Conservation (phyloP, 2,329 filamentous ascomycete genomes). For the Alternaria arborescens region DNA sequence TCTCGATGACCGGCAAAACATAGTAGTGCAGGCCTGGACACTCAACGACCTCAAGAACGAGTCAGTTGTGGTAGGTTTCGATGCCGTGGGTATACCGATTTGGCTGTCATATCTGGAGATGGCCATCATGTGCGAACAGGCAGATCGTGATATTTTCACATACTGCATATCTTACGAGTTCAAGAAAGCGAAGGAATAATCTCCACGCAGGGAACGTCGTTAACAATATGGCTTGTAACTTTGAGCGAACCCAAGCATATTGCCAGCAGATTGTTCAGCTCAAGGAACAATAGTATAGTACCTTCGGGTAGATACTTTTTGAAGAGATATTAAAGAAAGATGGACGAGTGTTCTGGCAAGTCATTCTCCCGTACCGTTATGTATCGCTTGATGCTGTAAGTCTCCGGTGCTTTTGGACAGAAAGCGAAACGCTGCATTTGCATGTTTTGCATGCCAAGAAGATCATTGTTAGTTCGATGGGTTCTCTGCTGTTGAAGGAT, state of each 20-base stretch:
- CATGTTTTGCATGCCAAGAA: neutral
- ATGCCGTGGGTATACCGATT: neutral
- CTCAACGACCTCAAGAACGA: neutral
- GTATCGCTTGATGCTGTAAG: neutral
- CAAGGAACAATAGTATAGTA: neutral
- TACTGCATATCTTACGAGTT: neutral
- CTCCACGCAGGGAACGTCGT: neutral
- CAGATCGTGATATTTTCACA: too few relatives aligned
- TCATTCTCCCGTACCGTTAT: neutral
- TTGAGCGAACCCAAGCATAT: neutral
- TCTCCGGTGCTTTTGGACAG: neutral
- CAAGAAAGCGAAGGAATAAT: neutral
- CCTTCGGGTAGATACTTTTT: neutral
- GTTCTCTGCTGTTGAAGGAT: neutral
- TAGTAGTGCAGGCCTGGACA: neutral
- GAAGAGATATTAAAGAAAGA: neutral
- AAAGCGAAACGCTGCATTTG: neutral
- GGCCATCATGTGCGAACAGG: neutral
- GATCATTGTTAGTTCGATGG: neutral
- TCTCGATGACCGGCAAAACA: neutral
- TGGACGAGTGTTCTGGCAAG: too few relatives aligned
- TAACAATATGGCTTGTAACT: neutral
- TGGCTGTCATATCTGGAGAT: too few relatives aligned
- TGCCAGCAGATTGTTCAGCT: neutral
- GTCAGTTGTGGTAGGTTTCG: neutral